Evolutionary conservation across 306 rosid species (phyloP).

Genomic region (Coriaria nepalensis): DNA sequence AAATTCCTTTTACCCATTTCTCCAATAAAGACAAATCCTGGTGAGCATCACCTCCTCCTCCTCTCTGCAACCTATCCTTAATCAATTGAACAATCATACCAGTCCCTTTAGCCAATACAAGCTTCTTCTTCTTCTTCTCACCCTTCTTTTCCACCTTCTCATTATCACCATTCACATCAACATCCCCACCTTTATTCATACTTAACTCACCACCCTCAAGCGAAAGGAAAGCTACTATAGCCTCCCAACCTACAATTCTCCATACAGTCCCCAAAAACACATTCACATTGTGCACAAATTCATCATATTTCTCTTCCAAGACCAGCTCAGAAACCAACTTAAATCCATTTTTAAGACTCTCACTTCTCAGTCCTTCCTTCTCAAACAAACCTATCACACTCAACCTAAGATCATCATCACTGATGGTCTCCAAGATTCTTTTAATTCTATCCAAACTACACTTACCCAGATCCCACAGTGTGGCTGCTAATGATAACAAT

Average conservation of each 20-base stretch:
- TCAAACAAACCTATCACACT: conserved; percentile 31
- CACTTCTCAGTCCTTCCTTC: conserved; percentile 33
- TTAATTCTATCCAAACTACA: conserved; percentile 36
- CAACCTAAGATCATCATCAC: conserved; percentile 13
- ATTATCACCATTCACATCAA: conserved; percentile 24
- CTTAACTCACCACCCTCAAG: conserved; percentile 46
- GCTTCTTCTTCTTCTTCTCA: conserved; percentile 68
- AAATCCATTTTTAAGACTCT: conserved; percentile 25
- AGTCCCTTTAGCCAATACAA: conserved; percentile 64
- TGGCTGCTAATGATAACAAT: conserved; percentile 33
- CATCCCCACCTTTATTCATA: conserved; percentile 23
- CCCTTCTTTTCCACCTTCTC: conserved; percentile 37
- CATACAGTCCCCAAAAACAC: conserved; percentile 40
- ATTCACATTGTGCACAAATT: conserved; percentile 41
- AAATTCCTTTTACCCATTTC: conserved; percentile 33
- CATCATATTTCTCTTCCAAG: conserved; percentile 28
- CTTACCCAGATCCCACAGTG: conserved; percentile 39
- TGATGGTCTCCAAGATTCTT: conserved; percentile 23
- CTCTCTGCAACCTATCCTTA: conserved; percentile 47
- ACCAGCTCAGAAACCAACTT: conserved; percentile 28
- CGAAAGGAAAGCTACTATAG: conserved; percentile 25
- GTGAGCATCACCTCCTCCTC: conserved; percentile 13
- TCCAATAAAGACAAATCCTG: conserved; percentile 31
- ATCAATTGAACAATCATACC: conserved; percentile 43
- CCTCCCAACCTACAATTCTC: conserved; percentile 74